These are phyloP conservation scores for Orbilia blumenaviensis DNA, from an alignment of 2,329 filamentous ascomycete genomes.

Conservation along the genomic window DNA sequence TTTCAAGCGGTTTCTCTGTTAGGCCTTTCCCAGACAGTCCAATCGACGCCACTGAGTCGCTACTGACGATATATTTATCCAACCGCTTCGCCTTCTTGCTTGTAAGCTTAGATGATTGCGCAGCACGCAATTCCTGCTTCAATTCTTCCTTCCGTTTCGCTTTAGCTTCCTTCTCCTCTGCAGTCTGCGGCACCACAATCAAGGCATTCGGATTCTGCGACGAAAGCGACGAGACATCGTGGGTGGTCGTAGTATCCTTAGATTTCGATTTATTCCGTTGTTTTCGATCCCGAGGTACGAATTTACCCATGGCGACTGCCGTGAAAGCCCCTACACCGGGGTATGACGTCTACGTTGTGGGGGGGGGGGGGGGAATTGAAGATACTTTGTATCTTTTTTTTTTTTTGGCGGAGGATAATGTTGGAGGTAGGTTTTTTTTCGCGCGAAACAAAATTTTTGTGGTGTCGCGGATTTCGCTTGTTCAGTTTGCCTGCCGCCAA, in stretches of 20 bases:
- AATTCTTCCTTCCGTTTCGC: slow-evolving; percentile 58
- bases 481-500: slow-evolving; percentile 14
- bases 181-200: slow-evolving; percentile 39
- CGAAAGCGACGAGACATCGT: slow-evolving; percentile 34
- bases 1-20: neutral
- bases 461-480: slow-evolving; percentile 37
- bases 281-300: slow-evolving; percentile 48
- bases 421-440: neutral
- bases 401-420: neutral
- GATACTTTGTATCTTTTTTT: no score
- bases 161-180: slow-evolving; percentile 48
- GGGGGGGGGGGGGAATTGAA: neutral
- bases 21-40: neutral
- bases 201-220: slow-evolving; percentile 42
- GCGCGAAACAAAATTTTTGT: slow-evolving; percentile 49
- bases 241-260: slow-evolving; percentile 12
- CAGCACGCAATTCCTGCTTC: slow-evolving; percentile 66
- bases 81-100: slow-evolving; percentile 74
- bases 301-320: slow-evolving; percentile 48
- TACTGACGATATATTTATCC: slow-evolving; percentile 72
- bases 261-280: slow-evolving; percentile 49
- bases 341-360: neutral
- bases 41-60: neutral
- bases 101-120: slow-evolving; percentile 67
- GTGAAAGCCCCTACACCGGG: neutral